These are phyloP conservation scores for Dipodascopsis uninucleata DNA, from an alignment of 805 yeast species.

Conservation along the genomic window DNA sequence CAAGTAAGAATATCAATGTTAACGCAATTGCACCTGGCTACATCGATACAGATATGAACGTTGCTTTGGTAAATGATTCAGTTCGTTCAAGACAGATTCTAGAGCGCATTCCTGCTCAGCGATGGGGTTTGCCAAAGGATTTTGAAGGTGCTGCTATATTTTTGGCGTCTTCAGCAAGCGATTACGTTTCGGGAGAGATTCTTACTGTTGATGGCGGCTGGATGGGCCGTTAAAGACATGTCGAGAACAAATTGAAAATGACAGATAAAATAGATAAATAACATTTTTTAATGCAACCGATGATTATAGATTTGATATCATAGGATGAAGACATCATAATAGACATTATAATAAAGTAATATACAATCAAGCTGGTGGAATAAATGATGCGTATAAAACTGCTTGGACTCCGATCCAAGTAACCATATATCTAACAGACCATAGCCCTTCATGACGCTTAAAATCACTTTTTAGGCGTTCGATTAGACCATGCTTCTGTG, in stretches of 20 bases:
- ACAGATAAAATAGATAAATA: background rate
- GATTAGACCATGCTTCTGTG: slow-evolving; percentile 1
- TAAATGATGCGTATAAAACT: slow-evolving; percentile 68
- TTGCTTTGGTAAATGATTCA: slow-evolving; percentile 33
- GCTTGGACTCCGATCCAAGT: slow-evolving; percentile 70
- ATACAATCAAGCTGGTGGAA: slow-evolving; percentile 96
- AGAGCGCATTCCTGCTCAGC: slow-evolving; percentile 44
- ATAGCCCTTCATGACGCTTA: slow-evolving; percentile 33
- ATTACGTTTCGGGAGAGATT: slow-evolving; percentile 51
- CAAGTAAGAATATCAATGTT: slow-evolving; percentile 44
- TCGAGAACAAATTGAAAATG: background rate
- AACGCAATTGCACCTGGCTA: slow-evolving; percentile 52
- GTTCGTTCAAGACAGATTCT: slow-evolving; percentile 34
- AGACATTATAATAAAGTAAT: too few species aligned
- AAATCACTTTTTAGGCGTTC: slow-evolving; percentile 21
- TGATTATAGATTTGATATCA: too few species aligned
- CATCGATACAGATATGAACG: slow-evolving; percentile 47
- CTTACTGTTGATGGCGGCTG: slow-evolving; percentile 40
- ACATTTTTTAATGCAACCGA: background rate
- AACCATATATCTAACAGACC: slow-evolving; percentile 48
- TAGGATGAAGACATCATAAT: too few species aligned
- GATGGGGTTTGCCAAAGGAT: slow-evolving; percentile 51
- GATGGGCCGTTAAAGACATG: slow-evolving; percentile 19
- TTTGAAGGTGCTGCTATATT: slow-evolving; percentile 46
- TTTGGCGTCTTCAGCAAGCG: slow-evolving; percentile 50